Percentiles rank a stretch among this genome's conserved stretches.
Conservation (phyloP, 805 yeast species). For the Cyberlindnera bimundalis region DNA sequence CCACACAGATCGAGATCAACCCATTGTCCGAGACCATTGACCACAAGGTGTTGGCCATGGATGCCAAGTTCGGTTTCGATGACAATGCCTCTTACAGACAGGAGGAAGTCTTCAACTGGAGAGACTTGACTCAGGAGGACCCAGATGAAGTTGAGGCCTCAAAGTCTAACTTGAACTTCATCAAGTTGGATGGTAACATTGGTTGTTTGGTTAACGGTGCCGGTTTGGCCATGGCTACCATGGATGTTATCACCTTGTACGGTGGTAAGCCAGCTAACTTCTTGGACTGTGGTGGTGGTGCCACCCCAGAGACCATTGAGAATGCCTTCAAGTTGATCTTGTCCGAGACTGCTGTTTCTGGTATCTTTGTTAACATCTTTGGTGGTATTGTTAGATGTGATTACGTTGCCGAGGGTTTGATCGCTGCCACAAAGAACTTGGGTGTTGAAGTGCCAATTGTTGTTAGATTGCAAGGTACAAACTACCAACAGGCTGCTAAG, state of each 20-base stretch:
- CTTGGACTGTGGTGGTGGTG: conserved; percentile 99
- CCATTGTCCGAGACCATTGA: conserved; percentile 93
- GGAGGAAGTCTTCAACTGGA: conserved; percentile 91
- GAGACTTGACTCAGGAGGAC: conserved; percentile 97
- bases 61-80: conserved; percentile 97
- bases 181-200: conserved; percentile 96
- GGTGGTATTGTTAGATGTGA: conserved; percentile 99
- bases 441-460: conserved; percentile 91
- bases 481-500: conserved; percentile 82
- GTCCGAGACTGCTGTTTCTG: conserved; percentile 83
- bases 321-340: conserved; percentile 92
- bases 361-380: conserved; percentile 96
- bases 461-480: conserved; percentile 98
- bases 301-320: conserved; percentile 97
- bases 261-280: conserved; percentile 99
- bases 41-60: conserved; percentile 93
- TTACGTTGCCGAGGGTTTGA: conserved; percentile 96
- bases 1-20: conserved; percentile 98
- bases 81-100: conserved; percentile 96
- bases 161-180: conserved; percentile 87
- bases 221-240: conserved; percentile 99
- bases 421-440: conserved; percentile 90
- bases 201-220: conserved; percentile 99
- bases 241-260: conserved; percentile 97
- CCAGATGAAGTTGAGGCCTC: conserved; percentile 95